Conservation (phyloP, 192 early-diverging fungal species). For the Coemansia sp. region DNA sequence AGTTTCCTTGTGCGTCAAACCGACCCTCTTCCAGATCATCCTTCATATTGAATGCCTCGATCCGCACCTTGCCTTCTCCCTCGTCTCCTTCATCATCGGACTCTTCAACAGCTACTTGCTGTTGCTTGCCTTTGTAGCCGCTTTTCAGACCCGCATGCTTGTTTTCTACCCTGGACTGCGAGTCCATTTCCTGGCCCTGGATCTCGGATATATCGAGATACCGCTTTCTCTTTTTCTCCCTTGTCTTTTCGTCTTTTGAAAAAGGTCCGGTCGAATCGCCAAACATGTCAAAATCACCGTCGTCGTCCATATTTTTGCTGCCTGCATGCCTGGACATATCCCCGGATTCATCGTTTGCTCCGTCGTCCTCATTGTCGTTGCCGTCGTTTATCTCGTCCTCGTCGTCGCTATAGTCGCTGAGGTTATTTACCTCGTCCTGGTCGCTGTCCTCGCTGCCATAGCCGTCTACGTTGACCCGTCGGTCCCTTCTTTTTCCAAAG, state of each 20-base stretch:
- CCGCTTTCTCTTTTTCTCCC: slow-evolving; percentile 27
- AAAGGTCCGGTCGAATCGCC: slow-evolving; percentile 22
- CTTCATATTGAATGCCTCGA: slow-evolving; percentile 78
- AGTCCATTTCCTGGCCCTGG: slow-evolving; percentile 57
- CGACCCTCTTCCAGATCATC: slow-evolving; percentile 67
- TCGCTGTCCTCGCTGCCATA: slow-evolving; percentile 39
- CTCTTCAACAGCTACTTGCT: not conserved
- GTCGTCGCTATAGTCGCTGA: slow-evolving; percentile 34
- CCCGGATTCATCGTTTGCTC: no score
- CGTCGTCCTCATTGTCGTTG: no score
- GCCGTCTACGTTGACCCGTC: slow-evolving; percentile 24
- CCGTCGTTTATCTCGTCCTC: slow-evolving; percentile 19
- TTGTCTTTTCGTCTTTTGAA: not conserved
- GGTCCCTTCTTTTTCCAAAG: slow-evolving; percentile 12
- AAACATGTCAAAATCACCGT: slow-evolving; percentile 56
- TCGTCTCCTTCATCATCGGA: slow-evolving; percentile 7
- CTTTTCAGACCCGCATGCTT: not conserved
- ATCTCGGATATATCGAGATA: slow-evolving; percentile 59
- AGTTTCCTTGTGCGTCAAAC: slow-evolving; percentile 68
- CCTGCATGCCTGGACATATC: no score
- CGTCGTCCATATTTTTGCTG: not conserved
- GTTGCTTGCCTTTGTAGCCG: not conserved
- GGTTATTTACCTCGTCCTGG: slow-evolving; percentile 36
- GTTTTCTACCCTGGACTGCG: slow-evolving; percentile 16
- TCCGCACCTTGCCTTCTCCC: slow-evolving; percentile 4